These are phyloP conservation scores for Thecaphora frezii DNA, from an alignment of 1,284 basidiomycete genomes.

Conservation along the genomic window DNA sequence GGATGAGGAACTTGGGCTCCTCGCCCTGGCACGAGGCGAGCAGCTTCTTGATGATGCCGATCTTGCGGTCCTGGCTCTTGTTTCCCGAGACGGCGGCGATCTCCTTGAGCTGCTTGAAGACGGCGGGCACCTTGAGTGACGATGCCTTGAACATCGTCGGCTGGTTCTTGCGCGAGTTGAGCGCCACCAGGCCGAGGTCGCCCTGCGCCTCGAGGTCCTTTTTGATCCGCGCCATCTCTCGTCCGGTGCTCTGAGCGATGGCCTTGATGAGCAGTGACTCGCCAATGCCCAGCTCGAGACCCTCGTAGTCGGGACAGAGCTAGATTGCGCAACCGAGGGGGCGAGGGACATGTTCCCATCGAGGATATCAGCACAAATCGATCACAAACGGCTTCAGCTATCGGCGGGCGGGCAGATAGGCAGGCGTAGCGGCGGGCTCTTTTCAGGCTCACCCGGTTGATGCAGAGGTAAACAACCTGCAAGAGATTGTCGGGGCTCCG, in stretches of 20 bases:
- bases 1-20: slow-evolving; percentile 91
- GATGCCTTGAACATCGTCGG: slow-evolving; percentile 94
- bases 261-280: slow-evolving; percentile 93
- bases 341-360: too few species aligned
- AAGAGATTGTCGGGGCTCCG: slow-evolving; percentile 75
- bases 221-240: slow-evolving; percentile 79
- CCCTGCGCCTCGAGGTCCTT: slow-evolving; percentile 90
- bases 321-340: too few species aligned
- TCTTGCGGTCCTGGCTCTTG: slow-evolving; percentile 68
- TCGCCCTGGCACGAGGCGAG: slow-evolving; percentile 85
- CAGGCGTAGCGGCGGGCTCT: too few species aligned
- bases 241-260: slow-evolving; percentile 89
- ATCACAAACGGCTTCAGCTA: too few species aligned
- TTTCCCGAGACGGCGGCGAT: slow-evolving; percentile 74
- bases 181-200: slow-evolving; percentile 88
- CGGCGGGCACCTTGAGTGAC: slow-evolving; percentile 80
- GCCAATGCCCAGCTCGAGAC: slow-evolving; percentile 93
- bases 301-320: slow-evolving; percentile 93
- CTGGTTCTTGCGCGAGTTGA: slow-evolving; percentile 92
- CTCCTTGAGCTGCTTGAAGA: slow-evolving; percentile 60
- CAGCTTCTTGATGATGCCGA: slow-evolving; percentile 90
- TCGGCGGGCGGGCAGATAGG: too few species aligned
- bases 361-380: too few species aligned
- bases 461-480: slow-evolving; percentile 91
- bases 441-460: slow-evolving; percentile 75